phyloP scores from a whole-genome alignment of 1,139 yeast species.

The Groenewaldozyma auringiensis region DNA sequence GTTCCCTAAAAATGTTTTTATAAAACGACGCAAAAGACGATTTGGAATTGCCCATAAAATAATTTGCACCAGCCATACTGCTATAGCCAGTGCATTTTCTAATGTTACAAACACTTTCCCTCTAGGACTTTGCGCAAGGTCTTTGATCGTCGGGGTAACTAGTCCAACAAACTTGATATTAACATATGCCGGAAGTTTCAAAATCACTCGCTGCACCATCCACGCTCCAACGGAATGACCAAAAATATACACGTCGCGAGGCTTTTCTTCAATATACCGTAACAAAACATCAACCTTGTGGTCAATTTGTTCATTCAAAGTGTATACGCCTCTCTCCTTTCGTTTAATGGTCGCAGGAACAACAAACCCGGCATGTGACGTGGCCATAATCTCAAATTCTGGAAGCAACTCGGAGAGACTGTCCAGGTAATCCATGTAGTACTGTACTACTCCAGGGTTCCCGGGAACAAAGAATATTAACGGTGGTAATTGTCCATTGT shows the following conservation, averaged over 20 bases:
- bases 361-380: conserved; percentile 49
- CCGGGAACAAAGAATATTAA: conserved; percentile 56
- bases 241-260: conserved; percentile 39
- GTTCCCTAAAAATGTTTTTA: conserved; percentile 14
- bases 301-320: conserved; percentile 44
- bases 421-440: conserved; percentile 45
- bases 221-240: conserved; percentile 62
- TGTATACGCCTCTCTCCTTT: conserved; percentile 26
- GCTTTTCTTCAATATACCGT: conserved; percentile 7
- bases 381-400: conserved; percentile 42
- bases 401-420: conserved; percentile 40
- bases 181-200: conserved; percentile 15
- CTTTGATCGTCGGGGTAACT: conserved; percentile 56
- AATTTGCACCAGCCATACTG: conserved; percentile 9
- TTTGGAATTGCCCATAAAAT: conserved; percentile 19
- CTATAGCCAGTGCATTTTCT: neutral
- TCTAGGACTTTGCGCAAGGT: conserved; percentile 45
- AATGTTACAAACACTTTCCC: conserved; percentile 39
- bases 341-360: conserved; percentile 17
- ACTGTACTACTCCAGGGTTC: conserved; percentile 59
- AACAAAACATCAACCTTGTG: conserved; percentile 26
- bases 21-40: conserved; percentile 11
- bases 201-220: conserved; percentile 45
- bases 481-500: conserved; percentile 22
- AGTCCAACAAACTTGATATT: conserved; percentile 41